Conservation (phyloP, 345 rosid species). For the Eucalyptus regnans region DNA sequence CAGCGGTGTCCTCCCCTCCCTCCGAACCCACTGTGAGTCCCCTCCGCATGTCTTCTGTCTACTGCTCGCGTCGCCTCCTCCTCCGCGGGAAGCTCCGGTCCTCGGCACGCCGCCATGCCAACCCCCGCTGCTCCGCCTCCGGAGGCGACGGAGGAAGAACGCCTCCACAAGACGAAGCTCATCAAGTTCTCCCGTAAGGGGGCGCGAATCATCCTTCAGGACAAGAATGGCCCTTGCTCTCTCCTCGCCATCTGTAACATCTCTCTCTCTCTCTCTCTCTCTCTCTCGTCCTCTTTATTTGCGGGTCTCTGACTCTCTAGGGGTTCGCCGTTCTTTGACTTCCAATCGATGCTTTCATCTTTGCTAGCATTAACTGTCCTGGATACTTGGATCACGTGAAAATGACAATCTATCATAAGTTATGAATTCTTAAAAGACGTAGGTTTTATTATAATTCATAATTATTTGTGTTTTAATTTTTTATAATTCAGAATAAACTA, state of each 20-base stretch:
- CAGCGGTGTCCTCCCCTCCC: too few relatives aligned
- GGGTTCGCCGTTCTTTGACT: neutral
- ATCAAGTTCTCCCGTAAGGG: constrained; percentile 65
- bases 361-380: too few relatives aligned
- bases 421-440: too few relatives aligned
- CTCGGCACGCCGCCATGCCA: neutral
- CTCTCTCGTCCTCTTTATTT: constrained; percentile 1
- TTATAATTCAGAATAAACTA: too few relatives aligned
- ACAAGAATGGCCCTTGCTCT: constrained; percentile 97
- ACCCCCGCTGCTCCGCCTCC: constrained; percentile 1
- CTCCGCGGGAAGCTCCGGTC: neutral
- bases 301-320: neutral
- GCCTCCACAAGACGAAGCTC: constrained; percentile 39
- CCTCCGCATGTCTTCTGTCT: too few relatives aligned
- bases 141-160: neutral
- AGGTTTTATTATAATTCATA: too few relatives aligned
- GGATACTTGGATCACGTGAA: too few relatives aligned
- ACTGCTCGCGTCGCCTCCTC: too few relatives aligned
- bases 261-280: neutral
- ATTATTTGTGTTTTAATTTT: too few relatives aligned
- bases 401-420: too few relatives aligned
- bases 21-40: too few relatives aligned
- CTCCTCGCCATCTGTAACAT: constrained; percentile 81
- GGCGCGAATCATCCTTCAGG: constrained; percentile 80
- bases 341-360: neutral